A percentile compares a stretch with the other conserved stretches of the same genome.
Conservation (phyloP, 1,284 basidiomycete species). For the Leccinum subfulvum region DNA sequence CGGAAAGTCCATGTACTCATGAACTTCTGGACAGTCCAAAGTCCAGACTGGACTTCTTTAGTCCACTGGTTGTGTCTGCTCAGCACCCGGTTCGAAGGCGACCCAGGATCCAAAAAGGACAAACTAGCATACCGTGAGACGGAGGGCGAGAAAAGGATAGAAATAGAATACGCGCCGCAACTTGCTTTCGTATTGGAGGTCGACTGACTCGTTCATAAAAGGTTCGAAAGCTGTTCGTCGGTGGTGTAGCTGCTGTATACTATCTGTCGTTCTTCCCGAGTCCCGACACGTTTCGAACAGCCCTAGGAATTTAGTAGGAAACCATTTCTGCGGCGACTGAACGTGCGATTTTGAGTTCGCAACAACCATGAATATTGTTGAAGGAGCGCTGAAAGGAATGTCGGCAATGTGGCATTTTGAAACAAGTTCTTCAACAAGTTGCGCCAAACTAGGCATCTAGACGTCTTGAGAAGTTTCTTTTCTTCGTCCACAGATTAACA, state of each 20-base stretch:
- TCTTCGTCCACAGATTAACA: no score
- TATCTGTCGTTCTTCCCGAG: not conserved
- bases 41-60: no score
- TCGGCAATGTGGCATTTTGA: conserved; percentile 8
- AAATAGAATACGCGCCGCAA: conserved; percentile 34
- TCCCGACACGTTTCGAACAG: conserved; percentile 11
- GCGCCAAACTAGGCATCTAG: no score
- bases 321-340: conserved; percentile 20
- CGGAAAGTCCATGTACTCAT: conserved; percentile 28
- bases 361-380: conserved; percentile 10
- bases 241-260: conserved; percentile 10
- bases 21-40: conserved; percentile 20
- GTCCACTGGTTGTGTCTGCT: conserved; percentile 31
- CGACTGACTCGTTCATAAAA: conserved; percentile 38
- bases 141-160: not conserved
- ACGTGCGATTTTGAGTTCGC: conserved; percentile 19
- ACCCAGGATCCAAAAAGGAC: conserved; percentile 35
- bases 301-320: conserved; percentile 16
- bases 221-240: conserved; percentile 26
- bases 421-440: no score
- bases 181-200: conserved; percentile 40
- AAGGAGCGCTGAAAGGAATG: conserved; percentile 17
- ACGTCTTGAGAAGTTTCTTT: no score
- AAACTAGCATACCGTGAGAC: conserved; percentile 31
- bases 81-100: conserved; percentile 34